Base-by-base conservation (phyloP, 306 rosid species). In the Pterocarpus santalinus region DNA sequence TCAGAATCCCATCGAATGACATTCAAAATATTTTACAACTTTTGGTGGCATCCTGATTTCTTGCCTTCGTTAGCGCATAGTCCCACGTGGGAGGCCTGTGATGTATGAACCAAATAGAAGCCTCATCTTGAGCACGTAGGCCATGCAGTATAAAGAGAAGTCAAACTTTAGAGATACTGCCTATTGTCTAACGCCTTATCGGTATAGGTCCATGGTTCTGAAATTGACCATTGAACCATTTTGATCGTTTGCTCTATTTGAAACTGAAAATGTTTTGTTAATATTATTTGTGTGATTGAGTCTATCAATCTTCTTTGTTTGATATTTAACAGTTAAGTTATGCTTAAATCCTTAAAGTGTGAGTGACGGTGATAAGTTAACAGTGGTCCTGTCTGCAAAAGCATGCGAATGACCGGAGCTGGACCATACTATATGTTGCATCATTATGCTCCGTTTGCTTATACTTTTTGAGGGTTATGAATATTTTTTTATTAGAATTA, bases 11-110 rank as follows among this genome's bases (percentile, higher is more conserved):
- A 89, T 90, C 88, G 81, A 78, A 72, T 62, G 78, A 67, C 83
- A 84, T 68, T 80, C 46, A 72, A 78, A 66, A 38, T 65, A 65
- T 77, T 85, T 85, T 76, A 77, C 69, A 83, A 84, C 89, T 90
- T 92, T 87, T 83, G 78, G 90, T 78, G 72, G 86, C 87, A 88
- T 89, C 89, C 84, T 92, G 92, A 92, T 92, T 90, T 94, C 58
- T 90, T 94, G 88, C 97, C 97, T 78, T 87, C 82, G 90, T 92
- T 91, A 84, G 90, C 75, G 89, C 86, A 79, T 82, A 56, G 41
- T 68, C 88, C 87, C 88, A 88, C 89, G 91, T 90, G 89, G 65
- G 75, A 67, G 64, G 72, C 53, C 69, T 76, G 47, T 8, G 6
- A 9, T 5, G 47, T 7, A 43, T 76, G 66, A 49, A 56, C 58